phyloP scores from a whole-genome alignment of 305 asterid species.

The Rubia tinctorum region DNA sequence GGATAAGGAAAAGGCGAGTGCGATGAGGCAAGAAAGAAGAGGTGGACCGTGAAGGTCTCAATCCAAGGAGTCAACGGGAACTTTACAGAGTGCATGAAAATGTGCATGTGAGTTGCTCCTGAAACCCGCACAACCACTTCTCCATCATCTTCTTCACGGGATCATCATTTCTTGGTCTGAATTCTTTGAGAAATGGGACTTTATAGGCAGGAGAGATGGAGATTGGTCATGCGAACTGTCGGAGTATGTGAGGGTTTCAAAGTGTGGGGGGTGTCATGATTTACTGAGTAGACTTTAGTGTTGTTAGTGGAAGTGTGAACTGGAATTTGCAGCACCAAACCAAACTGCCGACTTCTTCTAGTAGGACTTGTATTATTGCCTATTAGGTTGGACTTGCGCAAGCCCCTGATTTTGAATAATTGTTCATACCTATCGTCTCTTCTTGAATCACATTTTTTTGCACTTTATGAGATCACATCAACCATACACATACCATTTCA shows the following conservation, averaged over 20 bases:
- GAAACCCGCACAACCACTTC: slow-evolving; percentile 47
- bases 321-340: slow-evolving; percentile 26
- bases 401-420: neutral
- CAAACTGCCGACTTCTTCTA: slow-evolving; percentile 2
- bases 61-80: slow-evolving; percentile 69
- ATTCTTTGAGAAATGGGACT: slow-evolving; percentile 23
- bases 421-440: neutral
- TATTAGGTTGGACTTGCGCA: neutral
- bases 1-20: slow-evolving; percentile 30
- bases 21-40: slow-evolving; percentile 64
- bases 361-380: neutral
- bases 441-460: neutral
- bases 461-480: neutral
- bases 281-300: slow-evolving; percentile 42
- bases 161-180: slow-evolving; percentile 45
- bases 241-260: slow-evolving; percentile 19
- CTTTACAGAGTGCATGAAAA: slow-evolving; percentile 32
- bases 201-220: slow-evolving; percentile 35
- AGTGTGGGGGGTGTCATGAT: slow-evolving; percentile 53
- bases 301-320: slow-evolving; percentile 64
- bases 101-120: slow-evolving; percentile 7
- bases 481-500: too few relatives aligned
- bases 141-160: slow-evolving; percentile 20
- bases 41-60: slow-evolving; percentile 56
- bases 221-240: slow-evolving; percentile 59